These are phyloP conservation scores for Carex parvula DNA, from an alignment of 176 grass and related monocot species.

Conservation along the genomic window DNA sequence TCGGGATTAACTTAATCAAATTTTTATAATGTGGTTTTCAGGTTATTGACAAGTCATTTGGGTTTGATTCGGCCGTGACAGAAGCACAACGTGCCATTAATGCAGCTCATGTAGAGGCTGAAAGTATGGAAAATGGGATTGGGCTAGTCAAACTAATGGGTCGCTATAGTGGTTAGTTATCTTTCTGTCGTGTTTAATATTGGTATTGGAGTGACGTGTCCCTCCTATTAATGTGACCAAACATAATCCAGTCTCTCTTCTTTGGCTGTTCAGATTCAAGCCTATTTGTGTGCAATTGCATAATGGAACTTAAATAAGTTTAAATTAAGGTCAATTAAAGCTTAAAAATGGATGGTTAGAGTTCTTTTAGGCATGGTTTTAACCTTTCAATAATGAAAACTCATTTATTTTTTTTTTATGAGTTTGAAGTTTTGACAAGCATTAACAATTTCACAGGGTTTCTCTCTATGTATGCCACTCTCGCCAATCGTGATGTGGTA, in stretches of 20 bases:
- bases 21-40: conserved; percentile 36
- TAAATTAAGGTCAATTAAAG: background rate
- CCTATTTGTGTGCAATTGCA: background rate
- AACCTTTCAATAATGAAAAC: background rate
- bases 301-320: background rate
- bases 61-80: conserved; percentile 95
- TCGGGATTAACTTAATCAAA: conserved; percentile 7
- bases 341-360: background rate
- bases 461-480: conserved; percentile 95
- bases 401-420: background rate
- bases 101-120: conserved; percentile 94
- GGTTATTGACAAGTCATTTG: conserved; percentile 98
- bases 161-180: conserved; percentile 90
- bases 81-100: conserved; percentile 99
- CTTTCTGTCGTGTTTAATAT: background rate
- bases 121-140: conserved; percentile 92
- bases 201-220: background rate
- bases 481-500: conserved; percentile 96
- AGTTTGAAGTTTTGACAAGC: background rate
- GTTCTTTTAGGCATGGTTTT: background rate
- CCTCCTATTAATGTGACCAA: background rate
- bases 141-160: conserved; percentile 98
- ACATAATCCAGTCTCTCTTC: background rate
- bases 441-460: conserved; percentile 55
- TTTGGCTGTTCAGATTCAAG: background rate